A percentile compares a stretch with the other conserved stretches of the same genome.
Evolutionary conservation across 202 grass and related monocot species (phyloP).

Genomic region (Panicum hallii): DNA sequence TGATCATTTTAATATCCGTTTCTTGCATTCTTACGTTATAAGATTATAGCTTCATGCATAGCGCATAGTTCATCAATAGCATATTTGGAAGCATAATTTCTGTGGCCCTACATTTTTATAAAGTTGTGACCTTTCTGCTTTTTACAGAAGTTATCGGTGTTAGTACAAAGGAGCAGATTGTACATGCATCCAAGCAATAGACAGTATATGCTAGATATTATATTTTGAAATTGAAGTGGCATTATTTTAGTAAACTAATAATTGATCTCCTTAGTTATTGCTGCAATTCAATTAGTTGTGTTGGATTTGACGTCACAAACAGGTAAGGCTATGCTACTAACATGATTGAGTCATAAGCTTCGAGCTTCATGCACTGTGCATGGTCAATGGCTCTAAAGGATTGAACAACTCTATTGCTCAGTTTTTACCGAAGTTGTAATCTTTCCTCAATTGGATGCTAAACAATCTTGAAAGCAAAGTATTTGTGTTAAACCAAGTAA

Average conservation of each 20-base stretch:
- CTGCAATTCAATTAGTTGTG: background rate
- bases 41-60: conserved; percentile 9
- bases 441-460: conserved; percentile 12
- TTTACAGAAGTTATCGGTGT: conserved; percentile 9
- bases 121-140: background rate
- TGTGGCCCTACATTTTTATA: background rate
- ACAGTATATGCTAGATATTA: background rate
- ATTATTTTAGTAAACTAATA: conserved; percentile 7
- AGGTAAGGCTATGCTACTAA: background rate
- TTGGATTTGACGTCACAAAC: background rate
- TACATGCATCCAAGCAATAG: background rate
- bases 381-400: background rate
- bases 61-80: background rate
- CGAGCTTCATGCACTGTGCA: conserved; percentile 9
- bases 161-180: background rate
- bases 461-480: conserved; percentile 20
- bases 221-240: background rate
- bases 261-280: background rate
- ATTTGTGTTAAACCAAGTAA: background rate
- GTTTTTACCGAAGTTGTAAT: conserved; percentile 9
- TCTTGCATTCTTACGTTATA: conserved; percentile 3
- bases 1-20: background rate
- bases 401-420: background rate
- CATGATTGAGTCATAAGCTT: conserved; percentile 9
- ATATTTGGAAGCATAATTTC: conserved; percentile 5